These are phyloP conservation scores for Saksenaea oblongispora DNA, from an alignment of 371 early-diverging fungal genomes.

Conservation along the genomic window DNA sequence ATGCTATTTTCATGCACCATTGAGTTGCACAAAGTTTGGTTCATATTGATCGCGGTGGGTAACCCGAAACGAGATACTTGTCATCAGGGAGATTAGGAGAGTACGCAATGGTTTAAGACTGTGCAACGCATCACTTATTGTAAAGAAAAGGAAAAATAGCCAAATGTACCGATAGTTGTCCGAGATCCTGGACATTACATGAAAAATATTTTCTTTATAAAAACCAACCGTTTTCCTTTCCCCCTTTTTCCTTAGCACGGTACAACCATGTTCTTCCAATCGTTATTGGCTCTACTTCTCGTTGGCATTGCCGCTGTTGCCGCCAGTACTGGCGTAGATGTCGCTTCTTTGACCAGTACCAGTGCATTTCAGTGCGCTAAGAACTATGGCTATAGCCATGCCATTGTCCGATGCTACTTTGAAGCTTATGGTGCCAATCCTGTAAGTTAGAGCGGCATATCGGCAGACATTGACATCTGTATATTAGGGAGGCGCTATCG, in stretches of 20 bases:
- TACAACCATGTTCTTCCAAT: background rate
- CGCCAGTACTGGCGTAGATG: constrained; percentile 18
- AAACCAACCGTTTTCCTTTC: background rate
- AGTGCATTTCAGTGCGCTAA: constrained; percentile 17
- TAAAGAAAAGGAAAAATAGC: no score
- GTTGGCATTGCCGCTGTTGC: background rate
- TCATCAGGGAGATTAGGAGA: no score
- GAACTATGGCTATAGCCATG: constrained; percentile 18
- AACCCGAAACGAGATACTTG: no score
- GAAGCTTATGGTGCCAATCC: constrained; percentile 23
- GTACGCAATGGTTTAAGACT: no score
- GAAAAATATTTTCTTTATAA: background rate
- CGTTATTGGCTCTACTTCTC: background rate
- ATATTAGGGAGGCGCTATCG: constrained; percentile 17
- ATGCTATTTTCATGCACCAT: no score
- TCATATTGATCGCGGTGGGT: no score
- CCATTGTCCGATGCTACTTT: constrained; percentile 21
- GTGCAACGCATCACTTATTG: no score
- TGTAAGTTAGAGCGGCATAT: background rate
- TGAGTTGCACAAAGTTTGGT: no score
- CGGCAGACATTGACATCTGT: background rate
- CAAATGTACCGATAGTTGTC: no score
- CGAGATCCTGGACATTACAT: background rate
- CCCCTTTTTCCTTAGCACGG: background rate
- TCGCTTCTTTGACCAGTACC: constrained; percentile 11